These are phyloP conservation scores for Setaria viridis DNA, from an alignment of 202 grass and related monocot genomes.

Conservation along the genomic window DNA sequence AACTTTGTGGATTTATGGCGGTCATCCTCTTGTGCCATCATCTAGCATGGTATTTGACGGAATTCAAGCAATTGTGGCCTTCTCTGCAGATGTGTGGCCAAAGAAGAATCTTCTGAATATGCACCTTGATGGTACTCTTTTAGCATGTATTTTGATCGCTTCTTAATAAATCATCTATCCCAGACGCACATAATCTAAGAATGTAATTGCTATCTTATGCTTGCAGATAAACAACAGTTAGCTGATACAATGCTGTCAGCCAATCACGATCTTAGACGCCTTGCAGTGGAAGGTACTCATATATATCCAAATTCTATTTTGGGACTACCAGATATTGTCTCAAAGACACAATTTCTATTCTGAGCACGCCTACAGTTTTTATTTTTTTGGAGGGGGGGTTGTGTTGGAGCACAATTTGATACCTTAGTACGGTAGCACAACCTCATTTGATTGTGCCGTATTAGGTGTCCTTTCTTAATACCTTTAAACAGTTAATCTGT, in stretches of 20 bases:
- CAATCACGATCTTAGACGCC: conserved; percentile 65
- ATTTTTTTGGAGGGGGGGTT: neutral
- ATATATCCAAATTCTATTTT: conserved; percentile 8
- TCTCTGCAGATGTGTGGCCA: conserved; percentile 67
- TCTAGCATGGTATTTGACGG: conserved; percentile 65
- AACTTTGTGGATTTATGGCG: conserved; percentile 78
- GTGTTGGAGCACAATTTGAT: neutral
- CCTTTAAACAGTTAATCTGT: neutral
- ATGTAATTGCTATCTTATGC: conserved; percentile 41
- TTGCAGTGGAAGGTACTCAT: conserved; percentile 73
- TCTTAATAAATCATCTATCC: conserved; percentile 24
- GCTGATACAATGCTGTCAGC: conserved; percentile 68
- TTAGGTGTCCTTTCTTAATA: conserved; percentile 18
- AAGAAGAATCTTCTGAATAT: conserved; percentile 57
- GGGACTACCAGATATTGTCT: neutral
- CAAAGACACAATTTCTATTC: neutral
- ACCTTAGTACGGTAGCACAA: neutral
- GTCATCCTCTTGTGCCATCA: conserved; percentile 80
- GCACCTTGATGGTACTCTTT: conserved; percentile 60
- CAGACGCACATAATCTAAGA: neutral
- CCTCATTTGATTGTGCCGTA: conserved; percentile 5
- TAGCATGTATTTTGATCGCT: conserved; percentile 20
- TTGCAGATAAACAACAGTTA: conserved; percentile 64
- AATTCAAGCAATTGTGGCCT: conserved; percentile 67
- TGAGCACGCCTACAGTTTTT: neutral